Conservation (phyloP, 768 basidiomycete species). For the Chlorophyllum brunneum region DNA sequence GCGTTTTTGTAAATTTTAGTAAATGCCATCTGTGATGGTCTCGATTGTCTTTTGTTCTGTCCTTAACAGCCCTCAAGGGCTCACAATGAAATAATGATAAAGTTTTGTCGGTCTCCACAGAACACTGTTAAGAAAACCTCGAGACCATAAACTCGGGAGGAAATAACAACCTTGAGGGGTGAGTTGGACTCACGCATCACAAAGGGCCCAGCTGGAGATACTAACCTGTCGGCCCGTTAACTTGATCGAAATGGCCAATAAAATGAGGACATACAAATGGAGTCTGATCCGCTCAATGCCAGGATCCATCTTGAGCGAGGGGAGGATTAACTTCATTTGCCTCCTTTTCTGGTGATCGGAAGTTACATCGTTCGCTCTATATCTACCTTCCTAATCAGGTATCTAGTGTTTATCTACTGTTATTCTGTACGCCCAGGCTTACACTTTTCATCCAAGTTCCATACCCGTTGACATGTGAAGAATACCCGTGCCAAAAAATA, state of each 20-base stretch:
- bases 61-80: too few relatives aligned
- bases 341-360: too few relatives aligned
- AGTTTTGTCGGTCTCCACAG: too few relatives aligned
- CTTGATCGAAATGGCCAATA: not conserved
- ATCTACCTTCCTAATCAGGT: too few relatives aligned
- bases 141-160: not conserved
- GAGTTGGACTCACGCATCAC: slow-evolving; percentile 15
- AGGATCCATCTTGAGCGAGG: not conserved
- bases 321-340: too few relatives aligned
- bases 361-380: too few relatives aligned
- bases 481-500: too few relatives aligned
- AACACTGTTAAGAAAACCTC: slow-evolving; percentile 14
- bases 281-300: not conserved
- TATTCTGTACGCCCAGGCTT: too few relatives aligned
- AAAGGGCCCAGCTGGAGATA: slow-evolving; percentile 19
- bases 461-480: too few relatives aligned
- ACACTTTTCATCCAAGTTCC: too few relatives aligned
- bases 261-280: not conserved
- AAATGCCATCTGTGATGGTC: not conserved
- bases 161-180: not conserved
- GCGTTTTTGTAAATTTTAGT: not conserved
- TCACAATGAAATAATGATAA: too few relatives aligned
- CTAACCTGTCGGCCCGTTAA: not conserved
- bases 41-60: not conserved
- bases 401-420: too few relatives aligned